Percentiles rank a stretch among this genome's conserved stretches.
Conservation (phyloP, 331 rosid genomes). For the Quercus phellos region DNA sequence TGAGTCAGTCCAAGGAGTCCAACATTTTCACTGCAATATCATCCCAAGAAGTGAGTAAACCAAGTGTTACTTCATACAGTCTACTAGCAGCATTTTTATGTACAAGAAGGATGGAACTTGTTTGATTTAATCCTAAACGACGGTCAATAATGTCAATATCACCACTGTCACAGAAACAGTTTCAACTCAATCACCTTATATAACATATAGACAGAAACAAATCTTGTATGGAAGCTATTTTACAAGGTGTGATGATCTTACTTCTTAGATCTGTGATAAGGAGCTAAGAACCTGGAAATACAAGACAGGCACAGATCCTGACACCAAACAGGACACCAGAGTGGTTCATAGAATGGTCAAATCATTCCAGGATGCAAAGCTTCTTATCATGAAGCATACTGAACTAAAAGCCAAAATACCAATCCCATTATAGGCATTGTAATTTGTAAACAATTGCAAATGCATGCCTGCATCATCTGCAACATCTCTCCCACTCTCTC, state of each 20-base stretch:
- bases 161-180: background rate
- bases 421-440: no score
- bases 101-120: background rate
- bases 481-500: background rate
- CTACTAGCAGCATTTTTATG: background rate
- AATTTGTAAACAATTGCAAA: background rate
- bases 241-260: background rate
- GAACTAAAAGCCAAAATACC: background rate
- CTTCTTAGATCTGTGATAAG: background rate
- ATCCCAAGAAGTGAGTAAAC: background rate
- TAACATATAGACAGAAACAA: background rate
- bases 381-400: background rate
- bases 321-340: background rate
- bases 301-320: background rate
- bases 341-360: background rate
- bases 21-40: slow-evolving; percentile 71
- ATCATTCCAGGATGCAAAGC: background rate
- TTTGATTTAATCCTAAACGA: background rate
- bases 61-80: background rate
- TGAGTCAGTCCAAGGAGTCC: slow-evolving; percentile 89
- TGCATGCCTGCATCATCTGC: background rate
- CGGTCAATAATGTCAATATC: background rate
- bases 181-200: background rate
- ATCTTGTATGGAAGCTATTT: background rate
- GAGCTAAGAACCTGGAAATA: background rate